Base-by-base conservation (phyloP, 768 basidiomycete genomes). In the Rhodotorula graminis region DNA sequence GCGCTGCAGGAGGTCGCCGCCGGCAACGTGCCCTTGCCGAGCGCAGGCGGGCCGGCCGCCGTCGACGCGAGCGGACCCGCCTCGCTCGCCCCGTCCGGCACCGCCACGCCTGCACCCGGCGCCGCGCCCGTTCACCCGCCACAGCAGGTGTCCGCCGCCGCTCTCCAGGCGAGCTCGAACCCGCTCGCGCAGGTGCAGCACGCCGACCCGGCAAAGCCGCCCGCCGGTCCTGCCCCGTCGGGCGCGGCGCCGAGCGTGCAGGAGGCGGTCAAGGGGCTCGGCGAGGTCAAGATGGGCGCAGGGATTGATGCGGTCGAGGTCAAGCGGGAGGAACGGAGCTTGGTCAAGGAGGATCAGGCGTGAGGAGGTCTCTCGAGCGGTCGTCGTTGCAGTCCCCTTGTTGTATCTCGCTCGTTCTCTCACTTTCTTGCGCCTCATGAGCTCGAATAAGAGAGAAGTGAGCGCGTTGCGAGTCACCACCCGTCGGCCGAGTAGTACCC, bases 401-500 rank as follows among this genome's bases (percentile, higher is more conserved):
- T 62, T 56, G 60, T 53, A 49, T 25, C 23, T 19, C 16, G 37
- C 37, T 37, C 37, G 37, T 37, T 9, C 9, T 40, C 29, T n/a
- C 27, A 3, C 6, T 52, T 12, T 55, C 50, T 55, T 27, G 27
- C 53, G 16, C 27, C 29, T 16, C 12, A 4, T 21, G 15, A 33
- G 33, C 8, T 19, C 4, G 23, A 12, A 15, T 31, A 15, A 0
- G 16, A 18, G 31, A 37, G 55, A 31, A 16, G 44, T 19, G 14
- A 16, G 29, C 9, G 18, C n/a, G 23, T 18, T 15, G n/a, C 3
- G 37, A 19, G 42, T 44, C 25, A 62, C 55, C 56, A 69, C 42
- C 23, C 64, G 14, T 50, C 72, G 12, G 42, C 33, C 23, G 66
- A 68, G 44, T 72, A 69, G 46, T 72, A 75, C 47, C 70, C 70